Conservation (phyloP, 805 yeast species). For the Zygoascus tannicola region DNA sequence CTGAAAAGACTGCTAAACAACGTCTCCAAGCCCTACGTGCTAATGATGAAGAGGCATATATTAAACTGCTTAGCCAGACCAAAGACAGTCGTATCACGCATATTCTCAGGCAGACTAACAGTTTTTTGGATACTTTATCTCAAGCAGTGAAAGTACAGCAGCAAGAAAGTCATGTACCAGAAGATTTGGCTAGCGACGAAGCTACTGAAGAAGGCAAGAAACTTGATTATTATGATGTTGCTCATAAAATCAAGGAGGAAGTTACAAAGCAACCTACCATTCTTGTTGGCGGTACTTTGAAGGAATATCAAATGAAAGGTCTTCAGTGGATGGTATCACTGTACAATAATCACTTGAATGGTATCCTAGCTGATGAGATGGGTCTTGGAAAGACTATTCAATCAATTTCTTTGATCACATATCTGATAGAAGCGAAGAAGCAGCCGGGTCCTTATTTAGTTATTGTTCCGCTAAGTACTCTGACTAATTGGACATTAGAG, state of each 20-base stretch:
- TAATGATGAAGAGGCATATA: slow-evolving; percentile 95
- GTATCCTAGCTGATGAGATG: slow-evolving; percentile 97
- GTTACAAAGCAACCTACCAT: slow-evolving; percentile 73
- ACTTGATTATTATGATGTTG: slow-evolving; percentile 85
- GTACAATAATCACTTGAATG: slow-evolving; percentile 86
- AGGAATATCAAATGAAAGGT: slow-evolving; percentile 91
- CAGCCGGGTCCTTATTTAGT: slow-evolving; percentile 82
- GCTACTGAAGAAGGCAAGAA: slow-evolving; percentile 42
- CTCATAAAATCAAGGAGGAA: slow-evolving; percentile 77
- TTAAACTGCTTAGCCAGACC: slow-evolving; percentile 89
- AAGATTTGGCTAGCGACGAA: slow-evolving; percentile 25
- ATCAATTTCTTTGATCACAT: slow-evolving; percentile 77
- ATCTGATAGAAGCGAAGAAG: slow-evolving; percentile 66
- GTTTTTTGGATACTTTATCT: slow-evolving; percentile 82
- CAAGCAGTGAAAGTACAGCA: slow-evolving; percentile 89
- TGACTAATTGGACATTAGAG: slow-evolving; percentile 92
- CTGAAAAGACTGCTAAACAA: slow-evolving; percentile 93
- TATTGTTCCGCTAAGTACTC: slow-evolving; percentile 87
- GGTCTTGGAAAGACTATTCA: slow-evolving; percentile 97
- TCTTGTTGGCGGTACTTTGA: slow-evolving; percentile 81
- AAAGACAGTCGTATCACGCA: slow-evolving; percentile 97
- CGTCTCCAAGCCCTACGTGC: slow-evolving; percentile 95
- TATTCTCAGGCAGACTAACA: slow-evolving; percentile 80
- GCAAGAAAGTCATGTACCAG: slow-evolving; percentile 34
- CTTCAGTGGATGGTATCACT: slow-evolving; percentile 98